phyloP scores from a whole-genome alignment of 352 stramenopile genomes.

The Globisporangium alternatum region DNA sequence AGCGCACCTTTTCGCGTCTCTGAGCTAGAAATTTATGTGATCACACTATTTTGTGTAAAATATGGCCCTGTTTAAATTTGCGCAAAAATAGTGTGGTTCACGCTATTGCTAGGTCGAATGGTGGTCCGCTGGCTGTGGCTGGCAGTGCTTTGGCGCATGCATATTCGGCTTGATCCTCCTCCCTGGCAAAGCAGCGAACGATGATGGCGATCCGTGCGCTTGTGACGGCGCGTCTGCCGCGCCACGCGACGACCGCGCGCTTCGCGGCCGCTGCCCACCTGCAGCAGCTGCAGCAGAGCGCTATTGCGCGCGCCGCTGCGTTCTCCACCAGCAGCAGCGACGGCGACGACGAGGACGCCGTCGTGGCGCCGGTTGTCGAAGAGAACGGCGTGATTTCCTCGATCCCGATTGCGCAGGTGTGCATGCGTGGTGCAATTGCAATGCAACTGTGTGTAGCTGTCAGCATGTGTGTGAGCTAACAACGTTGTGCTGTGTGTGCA shows the following conservation, averaged over 20 bases:
- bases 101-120: slow-evolving; percentile 7
- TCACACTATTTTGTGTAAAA: slow-evolving; percentile 15
- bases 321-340: slow-evolving; percentile 33
- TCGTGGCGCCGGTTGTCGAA: slow-evolving; percentile 19
- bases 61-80: slow-evolving; percentile 9
- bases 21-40: no score
- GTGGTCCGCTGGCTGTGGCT: slow-evolving; percentile 25
- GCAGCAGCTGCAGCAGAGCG: slow-evolving; percentile 11
- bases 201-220: slow-evolving; percentile 68
- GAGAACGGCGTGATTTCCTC: slow-evolving; percentile 52
- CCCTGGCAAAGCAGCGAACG: slow-evolving; percentile 10
- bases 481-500: neutral
- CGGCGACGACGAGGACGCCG: slow-evolving; percentile 21
- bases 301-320: slow-evolving; percentile 13
- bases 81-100: slow-evolving; percentile 12
- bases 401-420: slow-evolving; percentile 58
- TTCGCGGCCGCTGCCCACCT: slow-evolving; percentile 20
- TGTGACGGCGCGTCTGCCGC: slow-evolving; percentile 27
- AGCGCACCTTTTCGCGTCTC: slow-evolving; percentile 6
- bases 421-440: neutral
- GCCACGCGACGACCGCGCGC: slow-evolving; percentile 13
- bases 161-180: slow-evolving; percentile 18
- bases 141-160: slow-evolving; percentile 8
- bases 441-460: neutral
- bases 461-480: neutral